These are phyloP conservation scores for Penstemon barbatus DNA, from an alignment of 257 asterid species.

Conservation along the genomic window DNA sequence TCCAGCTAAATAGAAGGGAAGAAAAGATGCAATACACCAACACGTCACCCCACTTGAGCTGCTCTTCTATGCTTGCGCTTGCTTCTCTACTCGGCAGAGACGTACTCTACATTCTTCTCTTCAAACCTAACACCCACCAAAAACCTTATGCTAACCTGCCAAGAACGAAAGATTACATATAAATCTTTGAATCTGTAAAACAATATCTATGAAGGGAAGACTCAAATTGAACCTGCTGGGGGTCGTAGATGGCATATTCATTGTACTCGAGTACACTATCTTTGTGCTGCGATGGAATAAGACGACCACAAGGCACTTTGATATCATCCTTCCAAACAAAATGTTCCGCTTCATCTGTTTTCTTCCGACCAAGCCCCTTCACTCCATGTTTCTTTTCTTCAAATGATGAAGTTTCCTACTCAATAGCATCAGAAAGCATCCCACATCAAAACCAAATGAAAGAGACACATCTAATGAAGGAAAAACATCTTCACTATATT, in stretches of 20 bases:
- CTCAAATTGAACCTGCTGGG: conserved; percentile 51
- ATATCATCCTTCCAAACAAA: conserved; percentile 72
- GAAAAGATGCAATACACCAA: background rate
- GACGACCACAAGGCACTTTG: conserved; percentile 72
- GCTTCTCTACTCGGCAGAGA: conserved; percentile 32
- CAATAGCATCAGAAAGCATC: background rate
- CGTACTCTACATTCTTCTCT: conserved; percentile 60
- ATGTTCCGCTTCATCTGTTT: conserved; percentile 77
- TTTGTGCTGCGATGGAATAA: conserved; percentile 53
- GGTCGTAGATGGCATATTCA: conserved; percentile 83
- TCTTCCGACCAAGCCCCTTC: conserved; percentile 66
- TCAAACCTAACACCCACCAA: conserved; percentile 78
- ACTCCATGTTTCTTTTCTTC: conserved; percentile 68
- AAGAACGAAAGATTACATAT: background rate
- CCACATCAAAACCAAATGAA: background rate
- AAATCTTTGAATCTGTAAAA: no score
- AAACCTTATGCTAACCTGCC: conserved; percentile 72
- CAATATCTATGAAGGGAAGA: background rate
- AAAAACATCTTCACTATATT: background rate
- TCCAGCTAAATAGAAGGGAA: background rate
- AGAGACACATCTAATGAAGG: conserved; percentile 15
- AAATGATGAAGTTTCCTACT: conserved; percentile 45
- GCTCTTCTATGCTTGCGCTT: background rate
- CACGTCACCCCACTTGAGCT: background rate
- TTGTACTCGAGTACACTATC: conserved; percentile 73